Evolutionary conservation across 1,139 yeast genomes (phyloP), one percentile per base, ranked within the genome.

Genomic region (Magnusiomyces magnusii): DNA sequence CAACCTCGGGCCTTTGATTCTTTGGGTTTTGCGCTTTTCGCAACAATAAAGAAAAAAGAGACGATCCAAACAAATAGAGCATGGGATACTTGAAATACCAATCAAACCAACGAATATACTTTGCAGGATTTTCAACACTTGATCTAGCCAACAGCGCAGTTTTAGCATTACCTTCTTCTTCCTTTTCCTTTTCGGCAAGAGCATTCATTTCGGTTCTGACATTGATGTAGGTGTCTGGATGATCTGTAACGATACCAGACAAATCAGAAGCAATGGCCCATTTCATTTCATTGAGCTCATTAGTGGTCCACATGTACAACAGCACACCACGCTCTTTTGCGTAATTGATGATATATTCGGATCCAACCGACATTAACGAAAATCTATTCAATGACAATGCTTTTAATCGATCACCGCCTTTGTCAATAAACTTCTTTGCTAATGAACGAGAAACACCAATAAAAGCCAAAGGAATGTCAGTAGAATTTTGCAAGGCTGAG

Each of bases 251-350:
- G 13, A 86, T 73, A 1, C 91, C 93, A 61, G 81, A 80, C 58
- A 82, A 76, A 58, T 85, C 84, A 9, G 77, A 67, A 51, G 73
- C 72, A 52, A 74, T 76, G 19, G 76, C 73, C 74, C 79, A 76
- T 55, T 75, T 68, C 76, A 79, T 75, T 50, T 74, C 73, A 27
- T 68, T 66, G 13, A 70, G 69, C 24, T 72, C 67, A 70, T 92
- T 92, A 52, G 90, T 78, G 0, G 98, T 92, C 98, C 98, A 92
- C 24, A 87, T 75, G 72, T 83, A 89, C 19, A 89, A 74, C 56
- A 79, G 77, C 58, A 86, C 71, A 58, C 80, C 75, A 53, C 81
- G 76, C 2, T 73, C 61, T 24, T 76, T 65, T 24, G 78, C 71
- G 2, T 75, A 74, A 0, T 70, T 62, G 57, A 77, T 66, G 21